Conservation (phyloP, 768 basidiomycete genomes). For the Mycena olivaceomarginata region DNA sequence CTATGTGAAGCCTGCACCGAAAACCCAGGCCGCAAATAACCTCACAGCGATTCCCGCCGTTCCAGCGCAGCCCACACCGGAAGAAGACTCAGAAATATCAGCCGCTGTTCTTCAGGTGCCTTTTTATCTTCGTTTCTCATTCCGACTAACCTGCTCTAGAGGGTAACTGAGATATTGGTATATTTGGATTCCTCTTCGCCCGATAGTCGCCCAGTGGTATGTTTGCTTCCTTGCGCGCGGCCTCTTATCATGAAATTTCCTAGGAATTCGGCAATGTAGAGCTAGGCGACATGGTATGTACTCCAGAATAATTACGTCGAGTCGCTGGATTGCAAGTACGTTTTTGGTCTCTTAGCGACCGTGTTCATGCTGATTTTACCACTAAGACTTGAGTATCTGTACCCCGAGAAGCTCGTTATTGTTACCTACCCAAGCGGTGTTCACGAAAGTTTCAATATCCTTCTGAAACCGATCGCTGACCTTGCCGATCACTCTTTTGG, state of each 20-base stretch:
- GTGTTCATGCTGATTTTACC: not conserved
- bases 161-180: not conserved
- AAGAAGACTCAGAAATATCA: not conserved
- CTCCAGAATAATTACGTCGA: not conserved
- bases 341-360: not conserved
- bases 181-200: not conserved
- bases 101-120: not conserved
- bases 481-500: not conserved
- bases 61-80: not conserved
- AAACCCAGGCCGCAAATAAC: not conserved
- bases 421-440: constrained; percentile 17
- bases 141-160: constrained; percentile 1
- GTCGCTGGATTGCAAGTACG: constrained; percentile 8
- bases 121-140: not conserved
- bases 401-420: constrained; percentile 11
- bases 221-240: not conserved
- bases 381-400: constrained; percentile 11
- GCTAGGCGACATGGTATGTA: not conserved
- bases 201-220: not conserved
- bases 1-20: not conserved
- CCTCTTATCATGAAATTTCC: not conserved
- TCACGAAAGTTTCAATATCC: constrained; percentile 5
- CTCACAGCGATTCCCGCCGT: not conserved
- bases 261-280: not conserved
- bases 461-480: constrained; percentile 8